Percentiles rank a stretch among this genome's conserved stretches.
Conservation (phyloP, 2,329 filamentous ascomycete genomes). For the Cryphonectria parasitica region DNA sequence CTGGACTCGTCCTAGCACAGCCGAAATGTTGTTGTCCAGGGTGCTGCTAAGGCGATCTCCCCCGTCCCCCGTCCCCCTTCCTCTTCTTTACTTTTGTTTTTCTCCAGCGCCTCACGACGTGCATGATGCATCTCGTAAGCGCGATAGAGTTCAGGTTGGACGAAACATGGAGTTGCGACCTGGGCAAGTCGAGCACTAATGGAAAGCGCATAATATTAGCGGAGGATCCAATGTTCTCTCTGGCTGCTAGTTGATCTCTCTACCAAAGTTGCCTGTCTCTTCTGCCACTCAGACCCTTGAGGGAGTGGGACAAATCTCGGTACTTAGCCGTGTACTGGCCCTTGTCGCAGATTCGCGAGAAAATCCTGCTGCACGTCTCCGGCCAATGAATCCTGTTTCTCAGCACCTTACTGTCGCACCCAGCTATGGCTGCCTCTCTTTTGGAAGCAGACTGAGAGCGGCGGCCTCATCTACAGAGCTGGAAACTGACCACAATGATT, state of each 20-base stretch:
- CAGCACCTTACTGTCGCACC: constrained; percentile 10
- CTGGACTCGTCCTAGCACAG: constrained; percentile 11
- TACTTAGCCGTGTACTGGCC: constrained; percentile 27
- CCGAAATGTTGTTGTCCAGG: not conserved
- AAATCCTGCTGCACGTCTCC: constrained; percentile 26
- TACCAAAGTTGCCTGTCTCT: not conserved
- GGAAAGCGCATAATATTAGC: not conserved
- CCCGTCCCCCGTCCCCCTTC: not conserved
- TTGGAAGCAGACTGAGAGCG: not conserved
- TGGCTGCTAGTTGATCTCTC: not conserved
- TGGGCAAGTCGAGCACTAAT: not conserved
- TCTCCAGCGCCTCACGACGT: not conserved
- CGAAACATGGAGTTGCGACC: not conserved
- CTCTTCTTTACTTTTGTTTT: not conserved
- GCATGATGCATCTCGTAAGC: not conserved
- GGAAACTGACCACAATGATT: not conserved
- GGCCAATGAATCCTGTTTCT: constrained; percentile 9
- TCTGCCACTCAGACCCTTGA: constrained; percentile 8
- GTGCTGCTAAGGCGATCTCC: not conserved
- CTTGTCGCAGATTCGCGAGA: constrained; percentile 30
- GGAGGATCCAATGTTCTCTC: not conserved
- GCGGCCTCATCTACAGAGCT: not conserved
- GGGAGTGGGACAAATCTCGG: constrained; percentile 29
- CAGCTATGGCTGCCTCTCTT: not conserved
- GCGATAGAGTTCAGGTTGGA: not conserved